A percentile compares a stretch with the other conserved stretches of the same genome.
phyloP scores from a whole-genome alignment of 371 early-diverging fungal species.

The Parasitella parasitica region DNA sequence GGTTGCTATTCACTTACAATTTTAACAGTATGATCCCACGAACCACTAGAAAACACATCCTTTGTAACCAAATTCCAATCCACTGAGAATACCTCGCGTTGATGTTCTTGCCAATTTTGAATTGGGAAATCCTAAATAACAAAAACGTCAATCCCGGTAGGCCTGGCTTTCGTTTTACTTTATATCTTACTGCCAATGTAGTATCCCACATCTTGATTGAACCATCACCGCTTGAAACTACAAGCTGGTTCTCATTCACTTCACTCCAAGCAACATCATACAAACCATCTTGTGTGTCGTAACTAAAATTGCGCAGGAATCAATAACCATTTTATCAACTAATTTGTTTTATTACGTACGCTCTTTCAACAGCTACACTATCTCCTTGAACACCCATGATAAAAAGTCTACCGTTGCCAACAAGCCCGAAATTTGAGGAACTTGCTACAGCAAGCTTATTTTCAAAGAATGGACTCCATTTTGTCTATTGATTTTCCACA shows the following conservation, averaged over 20 bases:
- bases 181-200: constrained; percentile 63
- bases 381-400: constrained; percentile 52
- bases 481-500: constrained; percentile 52
- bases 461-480: constrained; percentile 94
- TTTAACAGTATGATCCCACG: constrained; percentile 94
- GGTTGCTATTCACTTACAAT: constrained; percentile 58
- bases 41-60: constrained; percentile 83
- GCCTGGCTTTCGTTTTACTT: not conserved
- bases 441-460: constrained; percentile 83
- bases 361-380: constrained; percentile 62
- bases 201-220: constrained; percentile 92
- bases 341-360: constrained; percentile 48
- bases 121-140: constrained; percentile 81
- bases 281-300: constrained; percentile 94
- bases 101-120: constrained; percentile 91
- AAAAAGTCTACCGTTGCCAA: constrained; percentile 91
- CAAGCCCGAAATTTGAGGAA: constrained; percentile 94
- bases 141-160: not conserved
- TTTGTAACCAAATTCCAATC: constrained; percentile 92
- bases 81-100: constrained; percentile 88
- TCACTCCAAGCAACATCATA: constrained; percentile 96
- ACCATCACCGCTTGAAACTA: constrained; percentile 91
- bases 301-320: constrained; percentile 45
- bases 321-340: not conserved
- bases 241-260: constrained; percentile 89